Conservation (phyloP, 768 basidiomycete genomes). For the Psilocybe cubensis region DNA sequence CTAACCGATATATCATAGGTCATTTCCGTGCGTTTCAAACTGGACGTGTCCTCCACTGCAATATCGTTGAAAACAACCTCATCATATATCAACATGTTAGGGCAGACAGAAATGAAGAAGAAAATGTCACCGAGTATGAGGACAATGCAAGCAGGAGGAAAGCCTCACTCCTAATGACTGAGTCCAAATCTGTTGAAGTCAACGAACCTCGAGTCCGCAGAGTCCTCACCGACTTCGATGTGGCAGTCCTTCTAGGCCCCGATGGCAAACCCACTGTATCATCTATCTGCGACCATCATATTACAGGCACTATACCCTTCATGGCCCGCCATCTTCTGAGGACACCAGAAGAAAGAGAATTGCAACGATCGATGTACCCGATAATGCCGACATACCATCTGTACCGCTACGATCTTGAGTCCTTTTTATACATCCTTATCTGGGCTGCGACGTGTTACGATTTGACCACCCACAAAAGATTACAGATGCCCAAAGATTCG, state of each 20-base stretch:
- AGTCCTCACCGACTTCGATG: constrained; percentile 33
- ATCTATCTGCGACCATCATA: not conserved
- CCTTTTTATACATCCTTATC: constrained; percentile 27
- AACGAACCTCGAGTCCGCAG: constrained; percentile 13
- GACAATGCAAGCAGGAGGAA: too few relatives aligned
- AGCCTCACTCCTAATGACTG: too few relatives aligned
- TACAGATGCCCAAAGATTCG: not conserved
- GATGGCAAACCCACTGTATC: constrained; percentile 7
- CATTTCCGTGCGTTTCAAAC: constrained; percentile 25
- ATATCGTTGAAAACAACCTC: constrained; percentile 34
- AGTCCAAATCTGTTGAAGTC: not conserved
- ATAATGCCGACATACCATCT: constrained; percentile 12
- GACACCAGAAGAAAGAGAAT: not conserved
- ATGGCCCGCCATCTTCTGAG: not conserved
- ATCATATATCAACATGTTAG: constrained; percentile 21
- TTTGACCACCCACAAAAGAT: not conserved
- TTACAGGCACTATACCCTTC: not conserved
- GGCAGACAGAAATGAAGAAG: not conserved
- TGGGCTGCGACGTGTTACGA: constrained; percentile 21
- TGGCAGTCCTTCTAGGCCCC: constrained; percentile 31
- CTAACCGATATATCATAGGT: constrained; percentile 11
- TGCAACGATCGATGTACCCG: not conserved
- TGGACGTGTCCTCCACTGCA: constrained; percentile 30
- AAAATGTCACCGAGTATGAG: too few relatives aligned
- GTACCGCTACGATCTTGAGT: constrained; percentile 29